Conservation (phyloP, 495 filamentous ascomycete species). For the Aspergillus biplanus region DNA sequence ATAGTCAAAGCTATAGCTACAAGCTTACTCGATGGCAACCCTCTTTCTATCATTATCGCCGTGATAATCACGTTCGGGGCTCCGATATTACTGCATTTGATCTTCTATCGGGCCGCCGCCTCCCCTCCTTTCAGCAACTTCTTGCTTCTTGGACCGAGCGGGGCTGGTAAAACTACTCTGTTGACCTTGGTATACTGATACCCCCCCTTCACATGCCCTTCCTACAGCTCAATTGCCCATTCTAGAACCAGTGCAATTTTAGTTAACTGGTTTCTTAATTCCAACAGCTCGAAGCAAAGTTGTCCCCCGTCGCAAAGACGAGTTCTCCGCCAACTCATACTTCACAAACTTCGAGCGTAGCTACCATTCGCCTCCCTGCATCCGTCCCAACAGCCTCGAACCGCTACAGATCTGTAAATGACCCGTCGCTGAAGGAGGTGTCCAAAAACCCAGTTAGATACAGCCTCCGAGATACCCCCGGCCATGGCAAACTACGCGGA, state of each 20-base stretch:
- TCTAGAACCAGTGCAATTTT: neutral
- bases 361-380: constrained; percentile 72
- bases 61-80: constrained; percentile 69
- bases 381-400: constrained; percentile 64
- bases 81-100: constrained; percentile 76
- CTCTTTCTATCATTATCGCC: constrained; percentile 62
- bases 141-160: constrained; percentile 81
- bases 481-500: constrained; percentile 87
- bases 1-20: constrained; percentile 43
- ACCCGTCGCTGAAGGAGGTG: constrained; percentile 65
- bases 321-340: constrained; percentile 67
- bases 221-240: neutral
- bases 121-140: constrained; percentile 77
- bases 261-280: neutral
- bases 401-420: constrained; percentile 70
- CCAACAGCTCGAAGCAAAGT: constrained; percentile 52
- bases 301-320: constrained; percentile 36
- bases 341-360: constrained; percentile 72
- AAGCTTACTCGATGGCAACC: constrained; percentile 47
- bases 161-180: constrained; percentile 86
- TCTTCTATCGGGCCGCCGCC: constrained; percentile 68
- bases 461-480: constrained; percentile 84
- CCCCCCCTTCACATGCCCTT: neutral
- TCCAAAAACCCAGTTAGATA: constrained; percentile 77
- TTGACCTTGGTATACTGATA: constrained; percentile 66